Evolutionary conservation across 352 stramenopile species (phyloP).

Genomic region (Pythium periplocum): DNA sequence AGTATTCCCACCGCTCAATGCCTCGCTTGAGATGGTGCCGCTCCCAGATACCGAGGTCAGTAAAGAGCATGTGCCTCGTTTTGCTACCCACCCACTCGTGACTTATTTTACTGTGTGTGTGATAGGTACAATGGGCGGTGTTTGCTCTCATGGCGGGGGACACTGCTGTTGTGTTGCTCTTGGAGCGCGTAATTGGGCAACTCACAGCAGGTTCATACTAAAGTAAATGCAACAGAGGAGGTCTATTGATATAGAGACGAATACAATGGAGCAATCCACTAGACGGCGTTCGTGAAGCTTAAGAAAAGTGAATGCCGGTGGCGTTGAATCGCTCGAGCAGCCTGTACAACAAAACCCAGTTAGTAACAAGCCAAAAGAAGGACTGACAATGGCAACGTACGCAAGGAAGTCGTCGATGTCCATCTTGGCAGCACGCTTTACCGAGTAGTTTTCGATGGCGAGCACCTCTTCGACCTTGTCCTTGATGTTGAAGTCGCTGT

Average conservation of each 20-base stretch:
- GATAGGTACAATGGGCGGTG: constrained; percentile 33
- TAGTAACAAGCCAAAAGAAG: background rate
- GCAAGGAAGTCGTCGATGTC: constrained; percentile 98
- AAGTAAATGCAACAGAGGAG: background rate
- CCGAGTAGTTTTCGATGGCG: constrained; percentile 73
- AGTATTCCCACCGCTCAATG: constrained; percentile 26
- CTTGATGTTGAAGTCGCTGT: constrained; percentile 88
- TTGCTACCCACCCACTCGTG: no score
- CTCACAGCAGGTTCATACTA: constrained; percentile 4
- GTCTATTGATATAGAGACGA: no score
- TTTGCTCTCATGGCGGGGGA: constrained; percentile 51
- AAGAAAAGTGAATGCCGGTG: constrained; percentile 96
- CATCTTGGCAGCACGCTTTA: constrained; percentile 94
- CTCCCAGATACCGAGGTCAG: constrained; percentile 30
- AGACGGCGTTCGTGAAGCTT: constrained; percentile 6
- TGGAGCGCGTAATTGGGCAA: constrained; percentile 30
- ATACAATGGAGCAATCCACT: no score
- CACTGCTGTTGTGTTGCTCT: constrained; percentile 40
- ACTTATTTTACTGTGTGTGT: background rate
- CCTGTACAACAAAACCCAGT: constrained; percentile 17
- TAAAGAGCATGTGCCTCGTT: background rate
- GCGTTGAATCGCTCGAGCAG: constrained; percentile 96
- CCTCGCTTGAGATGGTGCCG: constrained; percentile 31
- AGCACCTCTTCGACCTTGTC: constrained; percentile 92
- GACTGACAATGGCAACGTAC: constrained; percentile 25